Conservation (phyloP, 768 basidiomycete species). For the Mycena sanguinolenta region DNA sequence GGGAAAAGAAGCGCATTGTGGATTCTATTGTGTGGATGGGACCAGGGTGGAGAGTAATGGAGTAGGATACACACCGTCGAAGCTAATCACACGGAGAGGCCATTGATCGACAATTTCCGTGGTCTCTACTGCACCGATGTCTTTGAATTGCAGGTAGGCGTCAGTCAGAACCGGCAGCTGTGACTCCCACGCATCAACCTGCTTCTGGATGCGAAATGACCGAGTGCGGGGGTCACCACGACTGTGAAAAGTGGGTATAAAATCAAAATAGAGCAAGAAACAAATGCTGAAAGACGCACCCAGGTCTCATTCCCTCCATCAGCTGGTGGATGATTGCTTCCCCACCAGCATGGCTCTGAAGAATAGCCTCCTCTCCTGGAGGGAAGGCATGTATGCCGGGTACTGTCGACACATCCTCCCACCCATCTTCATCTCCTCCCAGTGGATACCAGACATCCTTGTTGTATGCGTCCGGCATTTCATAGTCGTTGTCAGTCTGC, state of each 20-base stretch:
- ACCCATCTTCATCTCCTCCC: neutral
- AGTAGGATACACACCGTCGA: neutral
- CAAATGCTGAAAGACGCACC: neutral
- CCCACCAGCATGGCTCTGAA: too few species aligned
- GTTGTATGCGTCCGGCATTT: neutral
- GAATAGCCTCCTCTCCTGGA: too few species aligned
- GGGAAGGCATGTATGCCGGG: neutral
- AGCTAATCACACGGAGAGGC: neutral
- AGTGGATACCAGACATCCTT: neutral
- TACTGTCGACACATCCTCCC: neutral
- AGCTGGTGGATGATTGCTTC: too few species aligned
- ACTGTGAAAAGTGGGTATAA: neutral
- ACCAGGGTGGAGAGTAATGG: neutral
- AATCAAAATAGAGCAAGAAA: too few species aligned
- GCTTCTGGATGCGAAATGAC: neutral
- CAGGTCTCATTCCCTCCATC: neutral
- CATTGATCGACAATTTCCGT: too few species aligned
- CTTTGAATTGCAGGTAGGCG: neutral
- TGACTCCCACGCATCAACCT: neutral
- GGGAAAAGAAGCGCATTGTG: too few species aligned
- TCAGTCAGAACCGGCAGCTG: neutral
- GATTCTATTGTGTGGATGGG: too few species aligned
- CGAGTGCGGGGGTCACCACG: neutral
- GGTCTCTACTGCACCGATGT: too few species aligned
- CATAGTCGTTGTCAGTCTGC: neutral